A percentile compares a stretch with the other conserved stretches of the same genome.
phyloP scores from a whole-genome alignment of 225 moss, liverwort and hornwort species.

The Pleurozium schreberi region DNA sequence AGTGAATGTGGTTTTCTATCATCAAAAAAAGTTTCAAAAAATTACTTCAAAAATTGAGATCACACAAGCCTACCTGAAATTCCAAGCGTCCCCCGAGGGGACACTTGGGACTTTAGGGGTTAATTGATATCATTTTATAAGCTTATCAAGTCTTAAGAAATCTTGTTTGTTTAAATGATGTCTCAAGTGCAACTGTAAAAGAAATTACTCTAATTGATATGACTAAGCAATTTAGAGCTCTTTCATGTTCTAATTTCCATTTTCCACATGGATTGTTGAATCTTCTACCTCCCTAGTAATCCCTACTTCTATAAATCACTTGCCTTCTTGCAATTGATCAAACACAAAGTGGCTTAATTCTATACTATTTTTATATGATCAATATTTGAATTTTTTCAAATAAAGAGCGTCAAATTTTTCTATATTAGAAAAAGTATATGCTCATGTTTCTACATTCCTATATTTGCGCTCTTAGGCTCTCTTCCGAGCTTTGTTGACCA shows the following conservation, averaged over 20 bases:
- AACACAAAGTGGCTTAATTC: not conserved
- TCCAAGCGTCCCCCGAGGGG: too few relatives aligned
- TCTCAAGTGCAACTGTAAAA: accelerated
- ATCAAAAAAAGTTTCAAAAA: too few relatives aligned
- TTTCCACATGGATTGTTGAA: not conserved
- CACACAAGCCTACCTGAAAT: too few relatives aligned
- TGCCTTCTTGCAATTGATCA: not conserved
- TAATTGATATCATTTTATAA: too few relatives aligned
- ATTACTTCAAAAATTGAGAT: too few relatives aligned
- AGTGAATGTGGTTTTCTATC: too few relatives aligned
- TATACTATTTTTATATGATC: not conserved
- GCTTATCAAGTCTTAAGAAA: not conserved
- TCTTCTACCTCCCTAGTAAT: not conserved
- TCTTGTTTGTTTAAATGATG: not conserved
- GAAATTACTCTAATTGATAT: not conserved
- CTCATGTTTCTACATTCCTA: not conserved
- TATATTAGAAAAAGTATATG: not conserved
- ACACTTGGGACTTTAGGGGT: too few relatives aligned
- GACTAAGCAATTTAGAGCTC: accelerated
- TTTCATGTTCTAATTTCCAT: not conserved
- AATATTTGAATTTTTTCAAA: not conserved
- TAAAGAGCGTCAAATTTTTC: not conserved
- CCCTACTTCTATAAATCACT: not conserved
- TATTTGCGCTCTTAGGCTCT: accelerated
- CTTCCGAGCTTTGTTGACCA: not conserved